These are phyloP conservation scores for Scenedesmus sp. DNA, from an alignment of 163 green algal genomes.

Conservation along the genomic window DNA sequence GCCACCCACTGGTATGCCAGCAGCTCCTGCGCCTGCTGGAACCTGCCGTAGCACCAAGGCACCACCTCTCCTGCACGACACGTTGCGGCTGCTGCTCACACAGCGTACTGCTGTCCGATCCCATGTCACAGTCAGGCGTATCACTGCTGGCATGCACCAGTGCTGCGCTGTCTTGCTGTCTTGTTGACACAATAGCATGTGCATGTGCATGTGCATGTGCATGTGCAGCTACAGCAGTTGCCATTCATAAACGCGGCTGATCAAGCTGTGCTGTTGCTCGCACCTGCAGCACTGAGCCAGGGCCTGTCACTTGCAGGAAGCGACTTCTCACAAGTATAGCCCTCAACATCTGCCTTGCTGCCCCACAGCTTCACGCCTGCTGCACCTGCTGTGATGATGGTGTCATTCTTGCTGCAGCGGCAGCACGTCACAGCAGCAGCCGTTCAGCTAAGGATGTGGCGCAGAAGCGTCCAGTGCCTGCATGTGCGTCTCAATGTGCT, in stretches of 20 bases:
- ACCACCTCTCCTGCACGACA: conserved; percentile 11
- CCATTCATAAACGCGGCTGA: too few species aligned
- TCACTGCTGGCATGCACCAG: background rate
- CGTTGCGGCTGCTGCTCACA: background rate
- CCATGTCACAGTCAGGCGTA: background rate
- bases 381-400: conserved; percentile 36
- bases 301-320: conserved; percentile 26
- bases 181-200: too few species aligned
- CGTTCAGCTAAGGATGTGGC: too few species aligned
- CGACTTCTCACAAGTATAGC: background rate
- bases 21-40: conserved; percentile 16
- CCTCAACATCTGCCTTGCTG: conserved; percentile 34
- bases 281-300: conserved; percentile 14
- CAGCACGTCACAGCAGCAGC: background rate
- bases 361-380: conserved; percentile 40
- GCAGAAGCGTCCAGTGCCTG: too few species aligned
- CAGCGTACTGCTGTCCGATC: background rate
- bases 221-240: background rate
- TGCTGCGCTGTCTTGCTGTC: background rate
- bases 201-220: background rate
- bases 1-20: conserved; percentile 25
- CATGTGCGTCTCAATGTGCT: too few species aligned
- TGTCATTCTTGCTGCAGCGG: conserved; percentile 19
- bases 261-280: background rate
- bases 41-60: conserved; percentile 48